Evolutionary conservation across 1,284 basidiomycete species (phyloP).

Genomic region (Malassezia sympodialis): DNA sequence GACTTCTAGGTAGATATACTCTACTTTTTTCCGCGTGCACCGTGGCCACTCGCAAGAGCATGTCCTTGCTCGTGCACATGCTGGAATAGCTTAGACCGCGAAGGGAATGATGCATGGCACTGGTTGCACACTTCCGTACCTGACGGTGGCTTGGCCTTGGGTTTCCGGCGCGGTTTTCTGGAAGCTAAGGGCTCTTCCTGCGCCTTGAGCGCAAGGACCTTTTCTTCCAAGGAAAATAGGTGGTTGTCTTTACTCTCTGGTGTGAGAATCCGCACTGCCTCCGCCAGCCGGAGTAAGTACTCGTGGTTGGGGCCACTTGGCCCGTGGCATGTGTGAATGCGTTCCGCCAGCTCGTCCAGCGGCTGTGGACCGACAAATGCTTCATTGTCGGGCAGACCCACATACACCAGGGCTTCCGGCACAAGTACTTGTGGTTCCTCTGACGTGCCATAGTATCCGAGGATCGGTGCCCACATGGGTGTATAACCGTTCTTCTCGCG

Average conservation of each 20-base stretch:
- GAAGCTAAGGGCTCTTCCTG: constrained; percentile 9
- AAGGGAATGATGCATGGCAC: constrained; percentile 60
- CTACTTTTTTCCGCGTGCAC: constrained; percentile 62
- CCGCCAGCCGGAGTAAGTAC: constrained; percentile 64
- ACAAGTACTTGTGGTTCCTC: constrained; percentile 49
- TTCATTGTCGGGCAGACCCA: constrained; percentile 65
- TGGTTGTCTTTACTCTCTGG: constrained; percentile 67
- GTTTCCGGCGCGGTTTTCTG: constrained; percentile 17
- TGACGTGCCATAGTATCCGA: constrained; percentile 7
- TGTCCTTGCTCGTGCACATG: constrained; percentile 68
- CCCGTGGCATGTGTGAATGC: constrained; percentile 64
- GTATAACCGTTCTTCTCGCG: constrained; percentile 61
- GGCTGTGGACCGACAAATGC: constrained; percentile 74
- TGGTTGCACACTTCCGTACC: constrained; percentile 59
- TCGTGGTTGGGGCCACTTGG: constrained; percentile 76
- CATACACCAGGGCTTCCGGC: constrained; percentile 60
- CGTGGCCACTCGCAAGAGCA: constrained; percentile 53
- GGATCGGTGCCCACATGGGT: constrained; percentile 26
- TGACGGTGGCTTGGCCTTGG: constrained; percentile 7
- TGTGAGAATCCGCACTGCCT: constrained; percentile 60
- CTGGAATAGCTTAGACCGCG: constrained; percentile 66
- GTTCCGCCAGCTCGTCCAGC: constrained; percentile 58
- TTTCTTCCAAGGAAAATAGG: constrained; percentile 62
- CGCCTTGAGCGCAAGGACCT: constrained; percentile 22
- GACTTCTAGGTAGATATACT: constrained; percentile 34